Base-by-base conservation (phyloP, 768 basidiomycete genomes). In the Lyophyllum atratum region DNA sequence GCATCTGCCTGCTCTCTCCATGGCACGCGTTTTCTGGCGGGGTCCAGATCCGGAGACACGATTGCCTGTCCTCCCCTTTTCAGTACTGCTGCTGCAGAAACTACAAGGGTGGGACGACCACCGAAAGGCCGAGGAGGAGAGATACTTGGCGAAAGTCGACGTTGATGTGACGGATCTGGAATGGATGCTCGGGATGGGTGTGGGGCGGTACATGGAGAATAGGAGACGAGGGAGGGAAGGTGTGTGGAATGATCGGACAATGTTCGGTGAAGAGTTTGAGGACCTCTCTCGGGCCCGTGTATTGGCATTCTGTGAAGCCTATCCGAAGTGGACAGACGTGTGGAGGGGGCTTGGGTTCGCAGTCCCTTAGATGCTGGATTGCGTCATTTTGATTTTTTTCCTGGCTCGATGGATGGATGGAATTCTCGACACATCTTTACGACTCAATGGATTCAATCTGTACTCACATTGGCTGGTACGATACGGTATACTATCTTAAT, bases 61-160 rank as follows among this genome's bases (percentile, higher is more conserved):
- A 4, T 33, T 65, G 10, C 64, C 64, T 0, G 45, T 63, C 10
- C 52, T 65, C 11, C 64, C 64, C 1, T 65, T 58, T 33, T 33
- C 52, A 0, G 55, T 63, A 15, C 56, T 65, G 4, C 44, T 65
- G 22, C 44, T 65, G 28, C 64, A 65, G 43, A 65, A 65, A 28
- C 44, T 65, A 9, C 64, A 65, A 50, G 61, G 57, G n/a, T 65
- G 64, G 62, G 59, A 63, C 15, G 59, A 65, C 25, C 64, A 65
- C 44, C 52, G 57, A 4, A 48, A 54, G 11, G 58, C 64, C 1
- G 25, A 21, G 22, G 64, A 65, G 51, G 59, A 59, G 11, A 42
- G 59, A 12, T 59, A 65, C 19, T 49, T 1, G 22, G 24, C 49
- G 37, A 65, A 65, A 43, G 59, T 42, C 11, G 52, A 52, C 3